phyloP scores from a whole-genome alignment of 2,329 filamentous ascomycete species.

The Acrocalymma vagum region DNA sequence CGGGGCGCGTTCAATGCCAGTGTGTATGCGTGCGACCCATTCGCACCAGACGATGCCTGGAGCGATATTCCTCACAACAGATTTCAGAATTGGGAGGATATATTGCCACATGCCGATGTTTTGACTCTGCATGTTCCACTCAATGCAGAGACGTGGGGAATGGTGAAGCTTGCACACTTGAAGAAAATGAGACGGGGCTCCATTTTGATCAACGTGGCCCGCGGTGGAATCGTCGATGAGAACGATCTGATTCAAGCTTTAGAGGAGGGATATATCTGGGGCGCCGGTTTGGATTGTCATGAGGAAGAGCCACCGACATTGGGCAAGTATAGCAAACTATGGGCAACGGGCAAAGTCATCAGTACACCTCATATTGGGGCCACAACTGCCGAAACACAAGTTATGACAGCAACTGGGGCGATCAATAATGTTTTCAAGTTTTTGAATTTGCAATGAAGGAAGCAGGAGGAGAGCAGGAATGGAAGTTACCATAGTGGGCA shows the following conservation, averaged over 20 bases:
- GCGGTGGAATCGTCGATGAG: constrained; percentile 58
- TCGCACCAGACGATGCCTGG: constrained; percentile 42
- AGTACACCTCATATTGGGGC: constrained; percentile 5
- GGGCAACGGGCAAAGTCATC: not conserved
- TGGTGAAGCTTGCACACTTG: not conserved
- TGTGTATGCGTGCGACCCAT: constrained; percentile 39
- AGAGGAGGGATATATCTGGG: constrained; percentile 48
- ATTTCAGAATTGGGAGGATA: constrained; percentile 24
- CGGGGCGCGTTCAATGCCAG: constrained; percentile 49
- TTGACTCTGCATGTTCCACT: constrained; percentile 7
- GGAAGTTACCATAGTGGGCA: too few species aligned
- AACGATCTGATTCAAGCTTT: constrained; percentile 52
- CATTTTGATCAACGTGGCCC: constrained; percentile 53
- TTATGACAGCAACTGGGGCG: too few species aligned
- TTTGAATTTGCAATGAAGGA: too few species aligned
- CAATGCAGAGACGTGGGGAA: not conserved
- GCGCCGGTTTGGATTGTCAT: constrained; percentile 35
- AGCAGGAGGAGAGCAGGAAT: too few species aligned
- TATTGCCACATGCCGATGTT: constrained; percentile 5
- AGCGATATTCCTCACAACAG: too few species aligned
- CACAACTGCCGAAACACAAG: constrained; percentile 2
- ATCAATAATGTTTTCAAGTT: too few species aligned
- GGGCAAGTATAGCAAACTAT: constrained; percentile 2
- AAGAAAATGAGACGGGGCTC: constrained; percentile 19
- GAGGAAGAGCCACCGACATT: constrained; percentile 4